A percentile compares a stretch with the other conserved stretches of the same genome.
Evolutionary conservation across 2,329 filamentous ascomycete species (phyloP).

Genomic region (Fusarium agapanthi): DNA sequence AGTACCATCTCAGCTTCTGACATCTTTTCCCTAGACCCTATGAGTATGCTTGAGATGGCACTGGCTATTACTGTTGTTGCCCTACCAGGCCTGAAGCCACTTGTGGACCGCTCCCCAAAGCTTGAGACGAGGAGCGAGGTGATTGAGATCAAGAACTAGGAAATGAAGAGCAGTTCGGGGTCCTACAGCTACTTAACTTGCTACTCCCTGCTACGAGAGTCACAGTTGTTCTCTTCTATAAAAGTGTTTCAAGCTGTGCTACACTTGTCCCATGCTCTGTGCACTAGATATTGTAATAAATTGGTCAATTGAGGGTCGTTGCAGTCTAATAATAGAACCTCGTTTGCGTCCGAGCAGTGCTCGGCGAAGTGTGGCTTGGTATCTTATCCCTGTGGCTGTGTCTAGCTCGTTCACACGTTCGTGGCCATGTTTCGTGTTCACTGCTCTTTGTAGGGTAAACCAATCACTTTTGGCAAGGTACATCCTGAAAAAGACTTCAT

Average conservation of each 20-base stretch:
- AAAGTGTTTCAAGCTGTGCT: not conserved
- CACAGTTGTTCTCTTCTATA: not conserved
- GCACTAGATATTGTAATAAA: not conserved
- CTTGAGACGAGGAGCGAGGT: slow-evolving; percentile 5
- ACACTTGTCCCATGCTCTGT: not conserved
- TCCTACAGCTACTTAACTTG: no score
- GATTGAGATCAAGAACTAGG: slow-evolving; percentile 17
- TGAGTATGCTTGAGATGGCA: slow-evolving; percentile 35
- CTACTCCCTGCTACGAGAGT: rapidly evolving
- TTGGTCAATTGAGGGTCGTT: no score
- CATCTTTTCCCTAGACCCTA: slow-evolving; percentile 4
- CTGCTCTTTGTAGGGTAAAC: not conserved
- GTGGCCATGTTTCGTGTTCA: not conserved
- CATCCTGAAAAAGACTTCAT: rapidly evolving
- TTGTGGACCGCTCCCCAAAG: slow-evolving; percentile 11
- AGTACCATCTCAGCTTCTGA: not conserved
- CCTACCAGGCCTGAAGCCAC: slow-evolving; percentile 33
- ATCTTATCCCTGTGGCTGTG: not conserved
- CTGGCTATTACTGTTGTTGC: slow-evolving; percentile 32
- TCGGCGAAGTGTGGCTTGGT: not conserved
- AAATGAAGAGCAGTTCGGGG: no score
- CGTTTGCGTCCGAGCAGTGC: not conserved
- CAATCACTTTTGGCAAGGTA: rapidly evolving
- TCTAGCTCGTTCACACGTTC: not conserved
- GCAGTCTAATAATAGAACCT: not conserved